Evolutionary conservation across 2,329 filamentous ascomycete genomes (phyloP).

Genomic region (Colletotrichum sp.): DNA sequence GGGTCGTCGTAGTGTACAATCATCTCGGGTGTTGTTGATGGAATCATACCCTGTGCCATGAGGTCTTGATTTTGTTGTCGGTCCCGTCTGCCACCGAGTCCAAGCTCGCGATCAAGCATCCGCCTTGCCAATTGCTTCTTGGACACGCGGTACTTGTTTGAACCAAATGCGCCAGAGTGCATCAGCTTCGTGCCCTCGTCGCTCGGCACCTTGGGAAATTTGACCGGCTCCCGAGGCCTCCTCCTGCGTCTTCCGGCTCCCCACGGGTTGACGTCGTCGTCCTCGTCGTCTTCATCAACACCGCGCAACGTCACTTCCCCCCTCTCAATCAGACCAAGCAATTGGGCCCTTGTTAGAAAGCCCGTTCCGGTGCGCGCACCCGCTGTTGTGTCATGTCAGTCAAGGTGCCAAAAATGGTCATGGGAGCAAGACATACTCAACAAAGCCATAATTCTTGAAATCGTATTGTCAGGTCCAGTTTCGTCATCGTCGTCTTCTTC

Average conservation of each 20-base stretch:
- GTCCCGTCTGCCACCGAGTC: slow-evolving; percentile 65
- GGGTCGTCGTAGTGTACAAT: slow-evolving; percentile 86
- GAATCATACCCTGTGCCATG: slow-evolving; percentile 70
- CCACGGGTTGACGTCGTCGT: slow-evolving; percentile 42
- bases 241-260: slow-evolving; percentile 51
- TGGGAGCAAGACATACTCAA: neutral
- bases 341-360: slow-evolving; percentile 38
- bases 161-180: slow-evolving; percentile 81
- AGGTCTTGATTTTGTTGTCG: slow-evolving; percentile 66
- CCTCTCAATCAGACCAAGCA: slow-evolving; percentile 45
- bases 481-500: slow-evolving; percentile 28
- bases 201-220: slow-evolving; percentile 86
- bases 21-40: slow-evolving; percentile 78
- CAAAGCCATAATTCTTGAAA: neutral
- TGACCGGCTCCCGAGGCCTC: slow-evolving; percentile 49
- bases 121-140: slow-evolving; percentile 68
- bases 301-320: slow-evolving; percentile 38
- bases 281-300: slow-evolving; percentile 40
- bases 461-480: neutral
- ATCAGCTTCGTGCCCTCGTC: slow-evolving; percentile 79
- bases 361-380: slow-evolving; percentile 29
- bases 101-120: slow-evolving; percentile 83
- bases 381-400: slow-evolving; percentile 33
- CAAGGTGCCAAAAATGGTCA: slow-evolving; percentile 25
- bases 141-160: slow-evolving; percentile 60